A percentile compares a stretch with the other conserved stretches of the same genome.
phyloP scores from a whole-genome alignment of 2,329 filamentous ascomycete species.

The Talaromyces sp. region DNA sequence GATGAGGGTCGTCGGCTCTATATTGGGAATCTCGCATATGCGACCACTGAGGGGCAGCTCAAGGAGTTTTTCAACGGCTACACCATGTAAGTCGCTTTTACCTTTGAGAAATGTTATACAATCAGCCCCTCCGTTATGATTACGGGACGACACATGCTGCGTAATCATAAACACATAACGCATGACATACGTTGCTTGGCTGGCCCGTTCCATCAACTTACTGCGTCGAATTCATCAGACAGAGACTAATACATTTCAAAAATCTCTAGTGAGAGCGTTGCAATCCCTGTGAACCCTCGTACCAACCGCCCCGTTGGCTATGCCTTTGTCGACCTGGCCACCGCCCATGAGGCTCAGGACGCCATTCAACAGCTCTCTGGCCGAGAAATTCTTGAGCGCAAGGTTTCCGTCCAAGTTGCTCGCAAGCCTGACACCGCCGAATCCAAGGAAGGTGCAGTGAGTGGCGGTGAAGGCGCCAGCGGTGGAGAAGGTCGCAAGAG shows the following conservation, averaged over 20 bases:
- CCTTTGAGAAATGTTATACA: background rate
- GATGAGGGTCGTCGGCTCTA: slow-evolving; percentile 98
- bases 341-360: slow-evolving; percentile 88
- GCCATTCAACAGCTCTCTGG: slow-evolving; percentile 94
- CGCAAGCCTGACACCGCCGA: slow-evolving; percentile 89
- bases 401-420: slow-evolving; percentile 97
- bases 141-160: background rate
- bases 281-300: slow-evolving; percentile 98
- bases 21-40: slow-evolving; percentile 99
- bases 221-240: background rate
- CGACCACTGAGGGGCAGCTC: slow-evolving; percentile 99
- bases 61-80: slow-evolving; percentile 99
- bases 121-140: background rate
- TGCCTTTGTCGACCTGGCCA: slow-evolving; percentile 97
- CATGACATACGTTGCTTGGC: background rate
- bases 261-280: slow-evolving; percentile 85
- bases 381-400: slow-evolving; percentile 96
- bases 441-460: slow-evolving; percentile 71
- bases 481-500: slow-evolving; percentile 63
- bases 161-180: background rate
- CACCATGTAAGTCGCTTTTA: slow-evolving; percentile 77
- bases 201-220: background rate
- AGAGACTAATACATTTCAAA: background rate
- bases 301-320: slow-evolving; percentile 98
- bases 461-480: slow-evolving; percentile 69